Evolutionary conservation across 2,329 filamentous ascomycete genomes (phyloP), one percentile per base, ranked within the genome.

Genomic region (Pseudogymnoascus sp.): DNA sequence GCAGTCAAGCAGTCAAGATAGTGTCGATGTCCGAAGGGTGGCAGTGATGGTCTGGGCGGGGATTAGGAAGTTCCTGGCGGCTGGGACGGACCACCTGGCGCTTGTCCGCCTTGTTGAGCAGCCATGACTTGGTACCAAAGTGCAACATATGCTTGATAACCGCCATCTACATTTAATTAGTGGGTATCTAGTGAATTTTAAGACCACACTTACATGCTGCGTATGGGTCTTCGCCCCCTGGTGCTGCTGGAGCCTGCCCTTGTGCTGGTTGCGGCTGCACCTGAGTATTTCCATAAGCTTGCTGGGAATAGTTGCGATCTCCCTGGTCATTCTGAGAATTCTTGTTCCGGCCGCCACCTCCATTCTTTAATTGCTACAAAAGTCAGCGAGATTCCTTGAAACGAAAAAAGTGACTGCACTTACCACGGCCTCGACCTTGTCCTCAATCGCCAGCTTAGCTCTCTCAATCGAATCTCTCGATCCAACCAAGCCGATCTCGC

Each of bases 351-450:
- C 78, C 75, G 47, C 78, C 77, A 47, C 77, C 75, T 37, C 76
- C 76, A 62, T 73, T 76, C 69, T 79, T 83, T 76, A 84, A 84
- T 68, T 76, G 76, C 78, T 81, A 66, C 20, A 57, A 57, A 58
- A 28, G 25, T 64, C 66, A 59, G 72, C 72, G 64, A 66, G 33
- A 9, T 58, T 58, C 5, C 12, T 16, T 16, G 4, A 11, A 14
- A 22, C 43, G 43, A 16, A 16, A 18, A 20, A 30, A 14, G 25
- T 41, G 30, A 22, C 35, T n/a, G 16, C 39, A 82, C 87, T 76
- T 83, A 92, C 87, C 73, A 93, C 90, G 71, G 90, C 88, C 64
- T 96, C 90, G 57, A 96, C 90, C 76, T 96, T 96, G 67, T 96
- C 92, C 73, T 91, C 89, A 64, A 96, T 96, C 43, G 90, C 89